phyloP scores from a whole-genome alignment of 306 rosid species.

The Abrus precatorius region DNA sequence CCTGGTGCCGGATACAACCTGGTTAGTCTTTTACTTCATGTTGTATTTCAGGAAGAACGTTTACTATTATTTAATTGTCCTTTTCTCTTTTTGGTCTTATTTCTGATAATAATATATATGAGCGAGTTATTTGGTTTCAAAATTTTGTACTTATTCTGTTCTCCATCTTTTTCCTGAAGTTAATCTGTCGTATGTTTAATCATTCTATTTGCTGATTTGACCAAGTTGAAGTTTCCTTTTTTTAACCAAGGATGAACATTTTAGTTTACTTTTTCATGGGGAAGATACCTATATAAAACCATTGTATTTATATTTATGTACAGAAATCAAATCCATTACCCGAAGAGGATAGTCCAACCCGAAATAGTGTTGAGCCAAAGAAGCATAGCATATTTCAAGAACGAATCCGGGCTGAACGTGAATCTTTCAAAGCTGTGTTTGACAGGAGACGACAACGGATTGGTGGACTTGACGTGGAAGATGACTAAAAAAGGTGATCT shows the following conservation, averaged over 20 bases:
- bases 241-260: slow-evolving; percentile 16
- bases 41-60: slow-evolving; percentile 25
- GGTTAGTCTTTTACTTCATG: slow-evolving; percentile 62
- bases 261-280: slow-evolving; percentile 2
- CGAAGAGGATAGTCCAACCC: slow-evolving; percentile 58
- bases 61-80: slow-evolving; percentile 20
- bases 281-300: background rate
- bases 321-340: slow-evolving; percentile 88
- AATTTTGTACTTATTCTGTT: slow-evolving; percentile 26
- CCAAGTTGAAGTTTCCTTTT: slow-evolving; percentile 6
- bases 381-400: slow-evolving; percentile 73
- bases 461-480: slow-evolving; percentile 81
- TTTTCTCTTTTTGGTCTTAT: slow-evolving; percentile 13
- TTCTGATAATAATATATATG: slow-evolving; percentile 24
- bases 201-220: slow-evolving; percentile 24
- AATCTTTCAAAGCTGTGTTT: slow-evolving; percentile 89
- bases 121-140: slow-evolving; percentile 21
- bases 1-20: slow-evolving; percentile 96
- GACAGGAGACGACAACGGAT: slow-evolving; percentile 80
- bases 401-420: slow-evolving; percentile 82
- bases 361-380: slow-evolving; percentile 53
- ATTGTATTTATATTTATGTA: slow-evolving; percentile 43
- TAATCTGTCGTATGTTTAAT: background rate
- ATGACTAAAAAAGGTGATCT: slow-evolving; percentile 46
- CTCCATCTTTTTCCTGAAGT: background rate